These are phyloP conservation scores for Penicillium concentricum DNA, from an alignment of 2,329 filamentous ascomycete species.

Conservation along the genomic window DNA sequence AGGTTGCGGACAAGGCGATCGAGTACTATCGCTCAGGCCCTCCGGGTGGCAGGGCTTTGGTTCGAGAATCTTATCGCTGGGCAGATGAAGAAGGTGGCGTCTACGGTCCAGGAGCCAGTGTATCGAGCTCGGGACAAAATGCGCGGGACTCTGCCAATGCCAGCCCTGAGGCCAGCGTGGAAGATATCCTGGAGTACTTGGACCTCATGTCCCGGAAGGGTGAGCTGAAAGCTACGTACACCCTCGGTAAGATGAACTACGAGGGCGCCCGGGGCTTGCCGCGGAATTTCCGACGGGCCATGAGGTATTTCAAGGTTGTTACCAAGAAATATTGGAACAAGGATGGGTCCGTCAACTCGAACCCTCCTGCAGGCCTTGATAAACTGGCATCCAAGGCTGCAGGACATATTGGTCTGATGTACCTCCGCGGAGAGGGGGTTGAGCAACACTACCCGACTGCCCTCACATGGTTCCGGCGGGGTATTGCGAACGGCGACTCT, in stretches of 20 bases:
- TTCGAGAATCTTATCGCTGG: slow-evolving; percentile 76
- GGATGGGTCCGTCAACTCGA: slow-evolving; percentile 71
- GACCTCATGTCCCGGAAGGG: slow-evolving; percentile 88
- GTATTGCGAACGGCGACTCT: slow-evolving; percentile 71
- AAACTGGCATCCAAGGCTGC: slow-evolving; percentile 80
- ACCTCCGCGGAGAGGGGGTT: slow-evolving; percentile 80
- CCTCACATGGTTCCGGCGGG: slow-evolving; percentile 78
- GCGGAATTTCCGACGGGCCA: slow-evolving; percentile 69
- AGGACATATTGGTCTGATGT: slow-evolving; percentile 85
- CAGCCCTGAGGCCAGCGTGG: slow-evolving; percentile 79
- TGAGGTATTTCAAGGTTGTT: slow-evolving; percentile 77
- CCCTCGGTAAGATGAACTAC: slow-evolving; percentile 81
- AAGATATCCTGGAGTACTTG: slow-evolving; percentile 92
- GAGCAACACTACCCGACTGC: slow-evolving; percentile 75
- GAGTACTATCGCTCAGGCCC: slow-evolving; percentile 84
- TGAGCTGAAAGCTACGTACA: slow-evolving; percentile 82
- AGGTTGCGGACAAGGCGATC: slow-evolving; percentile 90
- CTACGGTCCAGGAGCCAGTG: slow-evolving; percentile 93
- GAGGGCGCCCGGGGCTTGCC: slow-evolving; percentile 77
- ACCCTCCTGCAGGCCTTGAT: slow-evolving; percentile 68
- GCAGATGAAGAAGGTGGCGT: slow-evolving; percentile 89
- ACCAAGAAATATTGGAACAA: slow-evolving; percentile 78
- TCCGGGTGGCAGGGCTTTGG: slow-evolving; percentile 78
- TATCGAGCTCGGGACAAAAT: slow-evolving; percentile 79
- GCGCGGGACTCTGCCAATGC: slow-evolving; percentile 73